These are phyloP conservation scores for Naegleria gruberi DNA, from an alignment of 208 protist species.

Conservation along the genomic window DNA sequence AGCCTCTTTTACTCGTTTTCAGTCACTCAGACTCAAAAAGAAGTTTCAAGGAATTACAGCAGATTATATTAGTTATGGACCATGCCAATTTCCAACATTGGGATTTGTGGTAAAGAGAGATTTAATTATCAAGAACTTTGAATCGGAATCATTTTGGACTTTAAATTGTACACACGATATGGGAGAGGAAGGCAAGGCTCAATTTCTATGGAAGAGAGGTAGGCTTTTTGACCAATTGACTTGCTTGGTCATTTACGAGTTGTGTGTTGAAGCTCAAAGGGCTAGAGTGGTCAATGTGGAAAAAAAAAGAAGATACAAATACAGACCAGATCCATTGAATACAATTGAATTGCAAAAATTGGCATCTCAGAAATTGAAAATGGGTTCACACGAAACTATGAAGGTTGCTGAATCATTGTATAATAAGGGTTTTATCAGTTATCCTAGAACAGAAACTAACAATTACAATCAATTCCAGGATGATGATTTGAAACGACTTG, in stretches of 20 bases:
- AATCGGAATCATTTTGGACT: conserved; percentile 59
- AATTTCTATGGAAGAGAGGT: conserved; percentile 60
- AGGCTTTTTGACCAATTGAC: conserved; percentile 59
- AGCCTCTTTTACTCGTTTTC: conserved; percentile 76
- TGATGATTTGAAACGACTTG: conserved; percentile 26
- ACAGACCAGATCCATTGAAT: conserved; percentile 81
- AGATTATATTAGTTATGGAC: conserved; percentile 54
- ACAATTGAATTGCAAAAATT: conserved; percentile 96
- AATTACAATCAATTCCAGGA: conserved; percentile 38
- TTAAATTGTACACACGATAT: neutral
- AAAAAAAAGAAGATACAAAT: conserved; percentile 39
- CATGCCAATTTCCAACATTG: conserved; percentile 91
- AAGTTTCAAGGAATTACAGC: conserved; percentile 41
- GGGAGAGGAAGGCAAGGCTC: conserved; percentile 21
- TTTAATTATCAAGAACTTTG: conserved; percentile 47
- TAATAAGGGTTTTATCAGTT: conserved; percentile 79
- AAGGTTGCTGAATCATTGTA: conserved; percentile 76
- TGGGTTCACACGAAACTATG: conserved; percentile 89
- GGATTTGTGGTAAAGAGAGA: conserved; percentile 85
- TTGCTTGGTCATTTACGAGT: conserved; percentile 52
- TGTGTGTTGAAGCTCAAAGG: conserved; percentile 43
- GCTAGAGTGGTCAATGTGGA: conserved; percentile 45
- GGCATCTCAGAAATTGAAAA: conserved; percentile 74
- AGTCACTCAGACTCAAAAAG: conserved; percentile 53
- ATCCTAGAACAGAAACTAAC: conserved; percentile 85